Percentiles rank a stretch among this genome's conserved stretches.
These are phyloP conservation scores for Salvia splendens DNA, from an alignment of 257 asterid species.

Conservation along the genomic window DNA sequence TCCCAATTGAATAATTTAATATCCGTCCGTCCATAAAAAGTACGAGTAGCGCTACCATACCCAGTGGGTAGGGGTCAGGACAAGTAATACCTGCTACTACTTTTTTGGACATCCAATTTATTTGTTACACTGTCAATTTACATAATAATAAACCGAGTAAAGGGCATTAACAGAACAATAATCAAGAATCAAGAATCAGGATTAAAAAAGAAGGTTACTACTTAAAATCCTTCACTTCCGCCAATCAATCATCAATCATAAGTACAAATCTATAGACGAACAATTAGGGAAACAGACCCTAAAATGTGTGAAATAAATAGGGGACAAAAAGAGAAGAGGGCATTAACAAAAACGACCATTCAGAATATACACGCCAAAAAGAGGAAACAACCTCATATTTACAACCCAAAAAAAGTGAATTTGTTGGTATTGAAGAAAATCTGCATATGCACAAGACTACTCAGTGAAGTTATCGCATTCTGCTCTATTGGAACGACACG, in stretches of 20 bases:
- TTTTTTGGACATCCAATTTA: too few species aligned
- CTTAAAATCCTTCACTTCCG: background rate
- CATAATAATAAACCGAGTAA: too few species aligned
- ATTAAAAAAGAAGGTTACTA: background rate
- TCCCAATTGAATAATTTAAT: too few species aligned
- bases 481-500: constrained; percentile 39
- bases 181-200: too few species aligned
- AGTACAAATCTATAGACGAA: background rate
- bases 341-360: background rate
- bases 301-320: background rate
- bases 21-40: too few species aligned
- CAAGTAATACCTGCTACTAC: too few species aligned
- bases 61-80: too few species aligned
- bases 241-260: background rate
- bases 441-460: constrained; percentile 26
- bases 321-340: background rate
- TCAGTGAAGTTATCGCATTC: constrained; percentile 24
- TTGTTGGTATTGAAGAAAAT: constrained; percentile 18
- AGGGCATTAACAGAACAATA: too few species aligned
- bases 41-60: too few species aligned
- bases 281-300: background rate
- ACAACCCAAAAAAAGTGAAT: constrained; percentile 27
- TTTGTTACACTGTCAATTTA: too few species aligned
- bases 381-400: constrained; percentile 6
- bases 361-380: constrained; percentile 36